Conservation (phyloP, 75 land plant genomes). For the Selaginella moellendorffii region DNA sequence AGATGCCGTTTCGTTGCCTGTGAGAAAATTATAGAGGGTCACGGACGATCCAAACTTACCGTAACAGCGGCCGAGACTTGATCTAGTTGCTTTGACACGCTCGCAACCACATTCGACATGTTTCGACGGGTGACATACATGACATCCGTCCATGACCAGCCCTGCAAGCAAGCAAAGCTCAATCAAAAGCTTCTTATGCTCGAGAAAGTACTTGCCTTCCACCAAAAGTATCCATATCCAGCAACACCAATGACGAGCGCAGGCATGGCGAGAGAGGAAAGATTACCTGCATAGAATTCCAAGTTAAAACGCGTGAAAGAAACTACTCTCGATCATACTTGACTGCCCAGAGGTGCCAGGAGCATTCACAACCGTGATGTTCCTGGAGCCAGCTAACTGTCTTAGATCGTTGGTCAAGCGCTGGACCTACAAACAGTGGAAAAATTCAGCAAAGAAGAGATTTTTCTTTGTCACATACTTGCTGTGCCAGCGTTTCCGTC, state of each 20-base stretch:
- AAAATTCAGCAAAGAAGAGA: not conserved
- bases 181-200: not conserved
- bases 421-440: slow-evolving; percentile 37
- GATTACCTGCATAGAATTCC: slow-evolving; percentile 30
- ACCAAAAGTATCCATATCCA: slow-evolving; percentile 73
- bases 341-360: slow-evolving; percentile 26
- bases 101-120: slow-evolving; percentile 72
- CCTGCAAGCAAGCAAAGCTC: slow-evolving; percentile 23
- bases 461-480: too few species aligned
- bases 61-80: slow-evolving; percentile 55
- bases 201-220: too few species aligned
- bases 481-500: not conserved
- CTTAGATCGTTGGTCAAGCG: slow-evolving; percentile 46
- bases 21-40: not conserved
- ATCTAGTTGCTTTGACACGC: slow-evolving; percentile 66
- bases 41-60: slow-evolving; percentile 21
- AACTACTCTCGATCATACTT: too few species aligned
- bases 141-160: slow-evolving; percentile 66
- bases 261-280: slow-evolving; percentile 34
- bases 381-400: slow-evolving; percentile 31
- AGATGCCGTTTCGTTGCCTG: slow-evolving; percentile 54
- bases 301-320: too few species aligned
- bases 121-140: slow-evolving; percentile 83
- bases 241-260: slow-evolving; percentile 41
- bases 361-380: slow-evolving; percentile 43